Base-by-base conservation (phyloP, 495 filamentous ascomycete genomes). In the Gamarada debralockiae region DNA sequence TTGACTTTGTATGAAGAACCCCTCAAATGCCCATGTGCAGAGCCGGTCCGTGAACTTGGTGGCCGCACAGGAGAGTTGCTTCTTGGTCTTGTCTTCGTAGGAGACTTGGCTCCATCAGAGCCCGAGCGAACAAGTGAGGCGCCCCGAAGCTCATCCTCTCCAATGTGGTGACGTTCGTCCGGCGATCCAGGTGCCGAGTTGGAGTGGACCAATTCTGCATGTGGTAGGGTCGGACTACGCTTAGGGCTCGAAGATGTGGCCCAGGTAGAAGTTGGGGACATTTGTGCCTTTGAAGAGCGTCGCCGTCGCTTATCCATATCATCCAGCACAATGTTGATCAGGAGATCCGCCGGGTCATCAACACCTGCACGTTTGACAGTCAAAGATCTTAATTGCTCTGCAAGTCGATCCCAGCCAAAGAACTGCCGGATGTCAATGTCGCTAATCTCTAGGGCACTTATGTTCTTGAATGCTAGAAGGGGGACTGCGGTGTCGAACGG, bases 401-500 rank as follows among this genome's bases (percentile, higher is more conserved):
- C 86, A 52, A 97, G 64, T 52, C 85, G 80, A 68, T 97, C 93
- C 93, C 93, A 98, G 38, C 93, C 93, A 67, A 88, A 96, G 70
- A 97, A 96, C 56, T 95, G 92, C 56, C 93, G 83, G 64, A 95
- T 95, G 69, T 97, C 93, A 64, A 97, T 84, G 66, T 96, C 91
- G 68, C 84, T 89, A 38, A 98, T 89, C 69, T 97, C 93, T 59
- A 98, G 75, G 9, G 87, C 84, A 68, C 89, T 90, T 43, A 97
- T 70, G 61, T 97, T 98, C 74, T 98, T 97, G 78, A 98, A 97
- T 22, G 87, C 85, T 66, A 90, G 84, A 10, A 97, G 72, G 15
- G 93, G 93, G 22, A 98, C 93, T n/a, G 93, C 93, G 34, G 89
- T 93, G 65, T 98, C 93, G 67, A 98, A 96, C 3, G 93, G 93